Conservation (phyloP, 176 grass and related monocot species). For the Cenchrus americanus region DNA sequence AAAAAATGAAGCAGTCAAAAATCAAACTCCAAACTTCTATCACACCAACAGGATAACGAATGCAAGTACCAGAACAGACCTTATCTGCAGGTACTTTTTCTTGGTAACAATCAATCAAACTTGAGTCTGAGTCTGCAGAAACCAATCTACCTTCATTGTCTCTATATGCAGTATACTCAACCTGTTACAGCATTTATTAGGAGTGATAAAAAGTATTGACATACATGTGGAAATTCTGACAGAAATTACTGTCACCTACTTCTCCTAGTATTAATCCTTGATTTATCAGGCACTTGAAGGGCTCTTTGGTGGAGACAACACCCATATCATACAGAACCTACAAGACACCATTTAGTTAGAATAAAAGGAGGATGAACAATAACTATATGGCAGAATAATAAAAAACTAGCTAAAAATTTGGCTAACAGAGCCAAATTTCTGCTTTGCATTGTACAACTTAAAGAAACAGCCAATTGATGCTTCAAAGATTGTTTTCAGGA, state of each 20-base stretch:
- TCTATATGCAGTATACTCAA: constrained; percentile 90
- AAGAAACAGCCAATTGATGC: not conserved
- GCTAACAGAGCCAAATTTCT: constrained; percentile 5
- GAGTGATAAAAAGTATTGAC: constrained; percentile 16
- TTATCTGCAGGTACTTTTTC: constrained; percentile 82
- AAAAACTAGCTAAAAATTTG: not conserved
- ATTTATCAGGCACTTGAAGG: constrained; percentile 98
- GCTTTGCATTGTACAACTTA: not conserved
- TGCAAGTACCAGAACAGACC: constrained; percentile 46
- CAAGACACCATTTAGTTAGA: constrained; percentile 42
- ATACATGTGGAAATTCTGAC: not conserved
- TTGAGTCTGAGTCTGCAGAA: constrained; percentile 70
- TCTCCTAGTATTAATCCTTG: constrained; percentile 98
- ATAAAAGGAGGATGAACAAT: not conserved
- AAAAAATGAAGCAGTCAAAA: constrained; percentile 34
- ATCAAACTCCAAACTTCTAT: constrained; percentile 11
- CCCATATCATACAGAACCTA: constrained; percentile 98
- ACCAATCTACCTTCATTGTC: constrained; percentile 74
- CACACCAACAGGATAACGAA: constrained; percentile 15
- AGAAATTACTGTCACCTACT: constrained; percentile 60
- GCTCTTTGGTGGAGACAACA: constrained; percentile 92
- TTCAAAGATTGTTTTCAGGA: not conserved
- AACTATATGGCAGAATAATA: not conserved
- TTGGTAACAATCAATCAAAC: constrained; percentile 67
- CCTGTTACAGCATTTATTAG: constrained; percentile 58